Base-by-base conservation (phyloP, 164 flowering plant species). In the Liquidambar formosana region DNA sequence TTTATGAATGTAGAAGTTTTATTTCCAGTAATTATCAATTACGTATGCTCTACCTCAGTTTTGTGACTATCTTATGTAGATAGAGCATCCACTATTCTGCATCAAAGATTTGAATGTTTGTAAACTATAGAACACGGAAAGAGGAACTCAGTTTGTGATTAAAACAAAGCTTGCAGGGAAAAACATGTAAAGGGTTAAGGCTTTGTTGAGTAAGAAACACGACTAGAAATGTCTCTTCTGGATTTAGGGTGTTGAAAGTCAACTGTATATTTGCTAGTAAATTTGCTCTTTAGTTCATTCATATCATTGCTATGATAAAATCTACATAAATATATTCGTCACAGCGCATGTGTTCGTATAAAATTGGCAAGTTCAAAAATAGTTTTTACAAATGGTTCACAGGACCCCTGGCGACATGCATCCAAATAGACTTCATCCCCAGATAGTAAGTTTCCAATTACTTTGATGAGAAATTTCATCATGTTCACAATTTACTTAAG, bases 401-500 rank as follows among this genome's bases (percentile, higher is more conserved):
- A 95, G 77, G 98, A 95, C 78, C 99, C 99, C 4, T 95, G 98
- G 99, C 92, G 92, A 47, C 95, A 82, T 86, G 99, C 97, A 77
- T 91, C 99, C 43, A 93, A 89, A 71, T 95, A 86, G 79, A 86
- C 78, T 22, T 90, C 99, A 54, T 88, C 98, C 11, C 85, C 88
- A 26, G 93, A 85, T 54, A 73, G 97, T 89, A 76, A 89, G 96
- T 87, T 53, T 48, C 43, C 22, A 28, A 2, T 58, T 16, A 45
- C n/a, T 53, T 45, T 6, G 15, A 27, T 27, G 27, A 5, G 9
- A 13, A 18, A 9, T 15, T 25, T 56, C 13, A 8, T 45, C 48
- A 57, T 47, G 13, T 2, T 45, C 19, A 10, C 44, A 18, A 18
- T 59, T 63, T 63, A 19, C 16, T 6, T 33, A 33, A 33, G 10